Evolutionary conservation across 2,329 filamentous ascomycete genomes (phyloP).

Genomic region (Colletotrichum australisinense): DNA sequence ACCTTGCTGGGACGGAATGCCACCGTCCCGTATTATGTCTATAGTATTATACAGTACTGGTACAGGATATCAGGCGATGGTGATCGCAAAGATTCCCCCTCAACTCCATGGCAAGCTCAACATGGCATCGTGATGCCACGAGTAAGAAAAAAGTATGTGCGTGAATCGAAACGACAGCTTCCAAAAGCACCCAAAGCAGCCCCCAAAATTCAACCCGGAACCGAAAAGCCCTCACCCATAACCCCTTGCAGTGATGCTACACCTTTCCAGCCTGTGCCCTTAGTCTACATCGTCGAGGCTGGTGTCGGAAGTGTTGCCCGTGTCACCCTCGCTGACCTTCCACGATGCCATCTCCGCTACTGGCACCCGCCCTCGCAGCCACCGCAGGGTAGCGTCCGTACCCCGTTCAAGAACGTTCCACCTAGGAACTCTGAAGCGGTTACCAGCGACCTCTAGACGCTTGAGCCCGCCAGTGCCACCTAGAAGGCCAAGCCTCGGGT

Average conservation of each 20-base stretch:
- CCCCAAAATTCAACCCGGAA: background rate
- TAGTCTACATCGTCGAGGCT: conserved; percentile 44
- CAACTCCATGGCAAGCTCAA: conserved; percentile 20
- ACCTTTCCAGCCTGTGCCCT: conserved; percentile 3
- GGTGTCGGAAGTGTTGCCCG: conserved; percentile 41
- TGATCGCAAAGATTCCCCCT: conserved; percentile 17
- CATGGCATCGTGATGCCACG: conserved; percentile 15
- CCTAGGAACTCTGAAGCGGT: conserved; percentile 87
- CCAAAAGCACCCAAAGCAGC: background rate
- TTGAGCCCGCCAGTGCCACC: conserved; percentile 70
- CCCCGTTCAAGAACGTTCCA: conserved; percentile 88
- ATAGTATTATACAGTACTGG: conserved; percentile 32
- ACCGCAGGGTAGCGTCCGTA: conserved; percentile 84
- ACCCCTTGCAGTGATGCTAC: background rate
- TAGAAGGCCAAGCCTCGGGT: conserved; percentile 83
- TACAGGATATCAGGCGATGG: conserved; percentile 28
- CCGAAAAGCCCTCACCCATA: background rate
- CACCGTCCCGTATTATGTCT: conserved; percentile 4
- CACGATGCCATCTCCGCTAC: conserved; percentile 68
- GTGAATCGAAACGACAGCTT: conserved; percentile 19
- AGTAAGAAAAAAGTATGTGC: conserved; percentile 23
- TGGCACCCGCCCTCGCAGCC: conserved; percentile 82
- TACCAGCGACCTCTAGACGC: conserved; percentile 82
- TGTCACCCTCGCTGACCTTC: conserved; percentile 58
- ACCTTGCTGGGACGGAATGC: background rate